Evolutionary conservation across 1,284 basidiomycete species (phyloP).

Genomic region (Ustilago lituana): DNA sequence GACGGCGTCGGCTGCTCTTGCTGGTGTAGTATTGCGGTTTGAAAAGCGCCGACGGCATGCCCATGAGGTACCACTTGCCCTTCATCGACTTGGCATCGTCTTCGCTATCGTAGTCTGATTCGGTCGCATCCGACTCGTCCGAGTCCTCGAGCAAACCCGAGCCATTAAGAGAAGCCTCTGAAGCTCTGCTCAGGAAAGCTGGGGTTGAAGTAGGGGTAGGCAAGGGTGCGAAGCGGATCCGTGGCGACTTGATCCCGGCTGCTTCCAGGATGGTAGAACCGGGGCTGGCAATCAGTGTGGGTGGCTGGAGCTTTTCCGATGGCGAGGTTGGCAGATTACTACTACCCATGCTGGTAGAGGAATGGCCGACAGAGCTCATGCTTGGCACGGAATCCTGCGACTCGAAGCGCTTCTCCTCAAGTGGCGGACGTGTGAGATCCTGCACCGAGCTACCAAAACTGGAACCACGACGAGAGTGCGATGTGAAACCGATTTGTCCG

Average conservation of each 20-base stretch:
- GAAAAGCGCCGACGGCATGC: slow-evolving; percentile 58
- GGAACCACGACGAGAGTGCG: slow-evolving; percentile 21
- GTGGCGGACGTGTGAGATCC: slow-evolving; percentile 22
- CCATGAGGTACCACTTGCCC: slow-evolving; percentile 62
- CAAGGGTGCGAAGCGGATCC: slow-evolving; percentile 55
- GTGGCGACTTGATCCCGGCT: slow-evolving; percentile 30
- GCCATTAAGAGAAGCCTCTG: slow-evolving; percentile 6
- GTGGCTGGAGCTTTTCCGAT: slow-evolving; percentile 12
- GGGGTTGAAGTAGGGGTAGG: slow-evolving; percentile 34
- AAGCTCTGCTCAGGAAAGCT: slow-evolving; percentile 2
- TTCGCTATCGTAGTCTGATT: slow-evolving; percentile 41
- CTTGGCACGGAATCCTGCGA: slow-evolving; percentile 47
- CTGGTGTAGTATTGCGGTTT: slow-evolving; percentile 48
- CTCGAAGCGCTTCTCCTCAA: slow-evolving; percentile 36
- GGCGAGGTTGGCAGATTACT: slow-evolving; percentile 22
- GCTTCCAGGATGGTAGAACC: slow-evolving; percentile 13
- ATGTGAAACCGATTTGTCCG: slow-evolving; percentile 34
- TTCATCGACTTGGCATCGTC: slow-evolving; percentile 41
- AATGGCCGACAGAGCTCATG: slow-evolving; percentile 42
- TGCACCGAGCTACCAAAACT: slow-evolving; percentile 37
- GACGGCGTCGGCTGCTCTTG: slow-evolving; percentile 34
- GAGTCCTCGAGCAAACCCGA: slow-evolving; percentile 18
- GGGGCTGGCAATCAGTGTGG: slow-evolving; percentile 2
- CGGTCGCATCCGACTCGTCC: slow-evolving; percentile 28
- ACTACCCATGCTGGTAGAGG: slow-evolving; percentile 30